phyloP scores from a whole-genome alignment of 768 basidiomycete genomes.

The Boletus pseudopeckii region DNA sequence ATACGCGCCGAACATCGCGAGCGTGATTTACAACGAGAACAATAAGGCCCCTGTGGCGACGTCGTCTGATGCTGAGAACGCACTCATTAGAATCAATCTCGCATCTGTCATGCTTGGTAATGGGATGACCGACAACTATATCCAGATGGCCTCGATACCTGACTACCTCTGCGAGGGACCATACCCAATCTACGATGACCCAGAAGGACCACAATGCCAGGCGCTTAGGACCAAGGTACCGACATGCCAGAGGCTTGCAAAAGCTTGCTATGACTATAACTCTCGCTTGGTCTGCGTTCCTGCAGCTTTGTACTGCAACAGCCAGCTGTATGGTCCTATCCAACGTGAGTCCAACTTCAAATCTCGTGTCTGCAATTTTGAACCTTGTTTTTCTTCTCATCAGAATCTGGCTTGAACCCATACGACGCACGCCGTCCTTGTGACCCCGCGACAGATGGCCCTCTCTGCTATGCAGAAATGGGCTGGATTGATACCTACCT shows the following conservation, averaged over 20 bases:
- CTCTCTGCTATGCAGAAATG: constrained; percentile 78
- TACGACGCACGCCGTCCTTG: constrained; percentile 84
- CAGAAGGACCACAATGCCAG: constrained; percentile 62
- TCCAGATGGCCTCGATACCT: constrained; percentile 76
- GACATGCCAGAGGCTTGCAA: constrained; percentile 69
- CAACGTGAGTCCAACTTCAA: constrained; percentile 47
- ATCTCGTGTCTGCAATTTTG: neutral
- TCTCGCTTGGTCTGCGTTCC: constrained; percentile 67
- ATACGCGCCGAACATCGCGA: constrained; percentile 85
- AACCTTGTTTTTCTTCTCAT: neutral
- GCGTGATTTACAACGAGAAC: constrained; percentile 76
- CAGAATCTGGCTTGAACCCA: constrained; percentile 76
- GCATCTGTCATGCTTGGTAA: constrained; percentile 84
- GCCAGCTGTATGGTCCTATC: constrained; percentile 67
- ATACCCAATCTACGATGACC: constrained; percentile 75
- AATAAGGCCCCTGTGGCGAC: constrained; percentile 47
- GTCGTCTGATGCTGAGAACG: constrained; percentile 34
- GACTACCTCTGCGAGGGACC: constrained; percentile 83
- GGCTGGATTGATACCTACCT: constrained; percentile 86
- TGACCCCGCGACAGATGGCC: constrained; percentile 65
- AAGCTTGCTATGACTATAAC: constrained; percentile 63
- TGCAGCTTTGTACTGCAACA: constrained; percentile 76
- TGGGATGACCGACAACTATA: constrained; percentile 78
- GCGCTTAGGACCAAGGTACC: constrained; percentile 62
- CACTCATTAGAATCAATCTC: constrained; percentile 70